Evolutionary conservation across 1,139 yeast genomes (phyloP).

Genomic region (Saccharomyces pastorianus): DNA sequence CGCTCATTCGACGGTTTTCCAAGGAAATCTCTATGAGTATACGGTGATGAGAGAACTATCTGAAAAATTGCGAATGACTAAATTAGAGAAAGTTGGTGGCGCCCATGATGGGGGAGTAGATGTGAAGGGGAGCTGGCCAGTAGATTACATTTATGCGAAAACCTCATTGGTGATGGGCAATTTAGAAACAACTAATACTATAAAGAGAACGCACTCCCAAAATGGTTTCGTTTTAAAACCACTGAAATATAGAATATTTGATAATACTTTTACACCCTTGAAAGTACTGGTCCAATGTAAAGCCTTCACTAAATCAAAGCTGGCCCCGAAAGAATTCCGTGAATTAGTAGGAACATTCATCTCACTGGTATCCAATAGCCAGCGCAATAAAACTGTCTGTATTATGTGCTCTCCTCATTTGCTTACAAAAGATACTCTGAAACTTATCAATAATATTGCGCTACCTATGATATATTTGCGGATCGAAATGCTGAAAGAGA

Average conservation of each 20-base stretch:
- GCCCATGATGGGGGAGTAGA: slow-evolving; percentile 70
- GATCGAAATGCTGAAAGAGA: slow-evolving; percentile 27
- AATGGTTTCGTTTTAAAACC: slow-evolving; percentile 29
- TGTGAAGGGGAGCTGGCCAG: slow-evolving; percentile 53
- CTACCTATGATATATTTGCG: slow-evolving; percentile 51
- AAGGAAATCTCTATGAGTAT: slow-evolving; percentile 66
- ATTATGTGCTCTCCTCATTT: slow-evolving; percentile 52
- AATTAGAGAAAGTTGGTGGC: slow-evolving; percentile 49
- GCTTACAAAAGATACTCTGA: slow-evolving; percentile 51
- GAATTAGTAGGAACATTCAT: slow-evolving; percentile 52
- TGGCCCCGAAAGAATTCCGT: slow-evolving; percentile 46
- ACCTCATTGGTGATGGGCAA: background rate
- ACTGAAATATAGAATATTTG: slow-evolving; percentile 9
- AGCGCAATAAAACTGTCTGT: slow-evolving; percentile 32
- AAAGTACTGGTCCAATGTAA: slow-evolving; percentile 53
- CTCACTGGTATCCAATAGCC: slow-evolving; percentile 33
- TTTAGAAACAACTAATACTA: background rate
- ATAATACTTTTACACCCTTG: slow-evolving; percentile 14
- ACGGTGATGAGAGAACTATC: slow-evolving; percentile 43
- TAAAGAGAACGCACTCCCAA: slow-evolving; percentile 24
- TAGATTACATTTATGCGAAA: slow-evolving; percentile 22
- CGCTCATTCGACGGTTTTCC: slow-evolving; percentile 42
- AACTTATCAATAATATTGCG: slow-evolving; percentile 46
- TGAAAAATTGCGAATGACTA: slow-evolving; percentile 35
- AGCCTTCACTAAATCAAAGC: slow-evolving; percentile 37